Evolutionary conservation across 1,284 basidiomycete species (phyloP), one percentile per base, ranked within the genome.

Genomic region (Veloboletus limbatus): DNA sequence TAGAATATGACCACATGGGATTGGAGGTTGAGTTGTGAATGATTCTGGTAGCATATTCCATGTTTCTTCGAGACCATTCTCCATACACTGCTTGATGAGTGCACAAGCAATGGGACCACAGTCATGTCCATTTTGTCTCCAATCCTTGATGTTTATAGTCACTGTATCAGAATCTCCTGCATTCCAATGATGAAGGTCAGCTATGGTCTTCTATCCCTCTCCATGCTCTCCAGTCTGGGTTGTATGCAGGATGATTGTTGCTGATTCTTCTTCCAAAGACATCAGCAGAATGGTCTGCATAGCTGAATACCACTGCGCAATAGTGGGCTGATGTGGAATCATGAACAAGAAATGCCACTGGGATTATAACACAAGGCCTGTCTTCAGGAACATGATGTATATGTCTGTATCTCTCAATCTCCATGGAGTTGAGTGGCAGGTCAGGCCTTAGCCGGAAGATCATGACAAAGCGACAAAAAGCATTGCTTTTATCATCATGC

Each of bases 241-340:
- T 2, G 3, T 53, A 52, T 18, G 1, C 7, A 3, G 31, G 32
- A 34, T 52, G 37, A 4, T 20, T 4, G 2, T 17, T 8, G 0
- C 30, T 25, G 1, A 49, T 17, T 10, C 17, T 22, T 14, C 42
- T n/a, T 28, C 42, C 51, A 1, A 55, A 14, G 1, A 55, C 20
- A 6, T 54, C 43, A 0, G 45, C 44, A 16, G 27, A 40, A 6
- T 20, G 7, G 0, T 16, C 7, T 0, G 3, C 1, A 36, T 45
- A 57, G n/a, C 57, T 30, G 3, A 54, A 54, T 0, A 54, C 14
- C 2, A 44, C 41, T 8, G 32, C 16, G 7, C 56, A 55, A 31
- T 35, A 55, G 17, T 55, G 52, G 2, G 26, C 18, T 3, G 25
- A 3, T 4, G 8, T 2, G 8, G 14, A 7, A 4, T 36, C 38